Evolutionary conservation across 1,284 basidiomycete species (phyloP), one percentile per base, ranked within the genome.

Genomic region (Pseudozyma sp.): DNA sequence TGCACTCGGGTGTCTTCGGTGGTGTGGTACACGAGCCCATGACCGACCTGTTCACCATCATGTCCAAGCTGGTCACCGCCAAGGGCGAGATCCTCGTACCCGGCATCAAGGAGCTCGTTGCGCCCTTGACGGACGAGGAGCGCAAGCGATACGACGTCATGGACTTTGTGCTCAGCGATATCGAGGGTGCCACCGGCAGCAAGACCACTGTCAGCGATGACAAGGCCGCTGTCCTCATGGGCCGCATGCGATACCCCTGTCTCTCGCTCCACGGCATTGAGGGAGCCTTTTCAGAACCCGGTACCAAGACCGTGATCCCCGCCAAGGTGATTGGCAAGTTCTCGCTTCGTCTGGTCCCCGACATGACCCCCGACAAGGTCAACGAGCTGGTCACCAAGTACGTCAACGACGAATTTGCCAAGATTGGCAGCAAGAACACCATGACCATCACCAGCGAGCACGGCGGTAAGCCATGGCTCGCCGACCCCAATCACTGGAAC

Each of bases 231-330:
- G 91, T 93, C 5, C 87, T 97, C 50, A 97, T 96, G 94, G 92
- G 90, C 37, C 90, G 93, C 76, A 80, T 83, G 81, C 71, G 86
- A 51, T 89, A 90, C 85, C 94, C 94, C 1, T 92, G 91, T 68
- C 88, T 99, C 65, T 96, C 94, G 4, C 86, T 99, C 16, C 96
- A 99, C 85, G 97, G 96, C 30, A 96, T 99, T 81, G 94, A 98
- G 85, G 96, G 97, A 59, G 97, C 95, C 5, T 98, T 98, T 88
- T 92, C 90, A 11, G 78, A 78, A 45, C 68, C 84, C 0, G 85
- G 85, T 47, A 80, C 89, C 47, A 97, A 97, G 89, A 99, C 96
- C 0, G 97, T 99, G 82, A 99, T 99, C 66, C 85, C 96, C 87
- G 92, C 93, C 39, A 90, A 91, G 65, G 94, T 98, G 31, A 87